These are phyloP conservation scores for Fremontodendron californicum DNA, from an alignment of 345 rosid species.

Conservation along the genomic window DNA sequence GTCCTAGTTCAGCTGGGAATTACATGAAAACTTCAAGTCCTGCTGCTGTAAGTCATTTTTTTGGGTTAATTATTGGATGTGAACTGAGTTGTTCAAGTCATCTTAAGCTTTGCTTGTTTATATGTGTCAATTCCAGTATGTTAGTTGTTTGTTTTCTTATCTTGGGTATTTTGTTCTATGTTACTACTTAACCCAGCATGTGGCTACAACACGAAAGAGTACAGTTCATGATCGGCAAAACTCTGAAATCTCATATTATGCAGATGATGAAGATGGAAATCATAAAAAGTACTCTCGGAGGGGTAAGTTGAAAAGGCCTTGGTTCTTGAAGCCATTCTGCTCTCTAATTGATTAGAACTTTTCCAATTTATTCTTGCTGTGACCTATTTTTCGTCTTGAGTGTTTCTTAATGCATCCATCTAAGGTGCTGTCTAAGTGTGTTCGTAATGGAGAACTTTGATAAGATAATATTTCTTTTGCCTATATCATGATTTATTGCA, in stretches of 20 bases:
- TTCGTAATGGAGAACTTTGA: not conserved
- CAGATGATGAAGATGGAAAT: slow-evolving; percentile 93
- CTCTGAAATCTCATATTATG: slow-evolving; percentile 74
- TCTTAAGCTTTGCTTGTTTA: not conserved
- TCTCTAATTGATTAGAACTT: not conserved
- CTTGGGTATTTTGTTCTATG: not conserved
- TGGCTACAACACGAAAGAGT: slow-evolving; percentile 84
- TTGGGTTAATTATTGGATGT: slow-evolving; percentile 4
- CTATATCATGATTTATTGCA: not conserved
- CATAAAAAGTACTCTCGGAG: slow-evolving; percentile 80
- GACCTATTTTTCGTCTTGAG: not conserved
- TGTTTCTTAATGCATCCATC: not conserved
- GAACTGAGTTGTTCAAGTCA: slow-evolving; percentile 1
- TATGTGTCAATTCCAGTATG: slow-evolving; percentile 1
- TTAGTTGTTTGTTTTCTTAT: slow-evolving; percentile 1
- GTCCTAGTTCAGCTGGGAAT: slow-evolving; percentile 65
- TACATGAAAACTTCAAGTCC: slow-evolving; percentile 70
- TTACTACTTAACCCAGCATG: slow-evolving; percentile 42
- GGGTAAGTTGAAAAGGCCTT: slow-evolving; percentile 37
- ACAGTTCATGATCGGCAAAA: slow-evolving; percentile 67
- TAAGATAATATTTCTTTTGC: not conserved
- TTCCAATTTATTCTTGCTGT: not conserved
- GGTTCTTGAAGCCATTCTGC: not conserved
- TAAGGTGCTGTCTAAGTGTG: not conserved
- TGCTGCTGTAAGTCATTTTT: slow-evolving; percentile 56